Conservation (phyloP, 768 basidiomycete species). For the Lentinula guzmanii region DNA sequence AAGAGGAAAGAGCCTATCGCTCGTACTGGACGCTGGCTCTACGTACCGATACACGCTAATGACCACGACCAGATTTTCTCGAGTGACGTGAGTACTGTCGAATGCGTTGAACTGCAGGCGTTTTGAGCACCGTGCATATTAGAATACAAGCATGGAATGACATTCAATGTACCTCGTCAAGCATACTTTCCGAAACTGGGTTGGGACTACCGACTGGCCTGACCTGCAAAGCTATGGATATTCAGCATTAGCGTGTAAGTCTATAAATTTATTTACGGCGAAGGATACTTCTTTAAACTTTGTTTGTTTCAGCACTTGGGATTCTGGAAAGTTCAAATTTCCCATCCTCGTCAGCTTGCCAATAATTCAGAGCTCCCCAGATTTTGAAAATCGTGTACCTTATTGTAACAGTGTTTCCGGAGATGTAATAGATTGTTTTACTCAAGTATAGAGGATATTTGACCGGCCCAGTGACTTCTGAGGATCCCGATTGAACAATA, state of each 20-base stretch:
- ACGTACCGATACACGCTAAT: conserved; percentile 40
- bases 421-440: no score
- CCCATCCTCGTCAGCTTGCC: no score
- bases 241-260: neutral
- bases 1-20: conserved; percentile 33
- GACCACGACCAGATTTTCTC: conserved; percentile 25
- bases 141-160: conserved; percentile 44
- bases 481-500: no score
- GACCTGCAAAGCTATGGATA: neutral
- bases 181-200: conserved; percentile 13
- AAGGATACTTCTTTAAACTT: no score
- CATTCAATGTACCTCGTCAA: conserved; percentile 25
- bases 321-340: no score
- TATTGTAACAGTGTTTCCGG: no score
- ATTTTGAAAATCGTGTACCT: no score
- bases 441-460: no score
- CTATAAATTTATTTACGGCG: neutral
- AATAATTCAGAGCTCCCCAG: no score
- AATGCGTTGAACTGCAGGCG: neutral
- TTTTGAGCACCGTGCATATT: neutral
- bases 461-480: no score
- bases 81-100: conserved; percentile 36
- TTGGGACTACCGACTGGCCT: conserved; percentile 3
- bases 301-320: neutral
- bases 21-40: conserved; percentile 43